Evolutionary conservation across 108 stramenopile species (phyloP).

Genomic region (Cyclotella sp.): DNA sequence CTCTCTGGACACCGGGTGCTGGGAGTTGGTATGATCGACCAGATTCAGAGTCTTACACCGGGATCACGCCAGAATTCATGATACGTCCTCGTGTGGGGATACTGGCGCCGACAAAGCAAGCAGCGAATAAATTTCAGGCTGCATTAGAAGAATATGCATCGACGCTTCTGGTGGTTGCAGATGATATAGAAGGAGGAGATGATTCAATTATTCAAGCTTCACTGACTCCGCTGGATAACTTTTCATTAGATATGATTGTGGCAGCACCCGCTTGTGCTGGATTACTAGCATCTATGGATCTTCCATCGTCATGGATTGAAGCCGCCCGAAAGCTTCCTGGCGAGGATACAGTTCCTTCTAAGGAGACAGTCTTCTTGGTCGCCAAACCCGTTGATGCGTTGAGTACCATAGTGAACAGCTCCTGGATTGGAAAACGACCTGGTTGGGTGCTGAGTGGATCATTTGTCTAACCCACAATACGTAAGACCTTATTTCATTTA

Average conservation of each 20-base stretch:
- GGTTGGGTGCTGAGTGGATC: slow-evolving; percentile 47
- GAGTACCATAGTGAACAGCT: slow-evolving; percentile 41
- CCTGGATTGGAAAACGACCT: slow-evolving; percentile 62
- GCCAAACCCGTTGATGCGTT: slow-evolving; percentile 41
- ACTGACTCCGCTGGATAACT: slow-evolving; percentile 47
- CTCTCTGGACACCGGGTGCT: slow-evolving; percentile 58
- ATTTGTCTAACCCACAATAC: slow-evolving; percentile 11
- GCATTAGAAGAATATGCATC: slow-evolving; percentile 55
- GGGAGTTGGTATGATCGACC: slow-evolving; percentile 88
- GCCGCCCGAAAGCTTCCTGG: slow-evolving; percentile 10
- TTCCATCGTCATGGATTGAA: slow-evolving; percentile 60
- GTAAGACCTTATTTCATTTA: too few relatives aligned
- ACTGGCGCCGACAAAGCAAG: slow-evolving; percentile 61
- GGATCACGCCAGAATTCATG: slow-evolving; percentile 75
- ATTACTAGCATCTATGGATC: slow-evolving; percentile 28
- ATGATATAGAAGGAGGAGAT: slow-evolving; percentile 29
- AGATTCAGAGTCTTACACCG: slow-evolving; percentile 73
- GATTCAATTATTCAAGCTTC: slow-evolving; percentile 24
- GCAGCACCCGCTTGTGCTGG: slow-evolving; percentile 74
- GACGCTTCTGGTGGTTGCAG: slow-evolving; percentile 32
- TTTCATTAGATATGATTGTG: slow-evolving; percentile 70
- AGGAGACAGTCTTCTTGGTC: slow-evolving; percentile 38
- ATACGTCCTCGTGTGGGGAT: slow-evolving; percentile 73
- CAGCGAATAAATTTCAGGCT: slow-evolving; percentile 54
- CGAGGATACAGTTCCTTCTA: slow-evolving; percentile 9